phyloP scores from a whole-genome alignment of 2,329 filamentous ascomycete species.

The Cercospora sesami region DNA sequence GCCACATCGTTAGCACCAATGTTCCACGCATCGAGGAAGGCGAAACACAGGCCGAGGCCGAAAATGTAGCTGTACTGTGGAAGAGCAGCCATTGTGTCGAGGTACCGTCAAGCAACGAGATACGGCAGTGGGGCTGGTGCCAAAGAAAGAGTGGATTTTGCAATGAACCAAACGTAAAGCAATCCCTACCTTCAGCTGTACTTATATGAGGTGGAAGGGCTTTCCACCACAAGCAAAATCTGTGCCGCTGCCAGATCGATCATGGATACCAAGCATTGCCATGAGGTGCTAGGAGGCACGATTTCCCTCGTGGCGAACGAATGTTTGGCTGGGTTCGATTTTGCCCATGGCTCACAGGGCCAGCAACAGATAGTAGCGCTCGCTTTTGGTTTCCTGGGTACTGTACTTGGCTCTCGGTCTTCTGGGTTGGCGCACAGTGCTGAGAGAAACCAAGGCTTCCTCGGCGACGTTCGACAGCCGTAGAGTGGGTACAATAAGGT shows the following conservation, averaged over 20 bases:
- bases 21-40: conserved; percentile 66
- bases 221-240: background rate
- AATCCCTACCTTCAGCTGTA: background rate
- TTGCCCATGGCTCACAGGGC: background rate
- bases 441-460: background rate
- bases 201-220: background rate
- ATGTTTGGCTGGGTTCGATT: background rate
- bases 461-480: background rate
- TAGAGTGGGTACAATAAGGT: background rate
- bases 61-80: conserved; percentile 62
- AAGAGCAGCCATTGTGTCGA: conserved; percentile 40
- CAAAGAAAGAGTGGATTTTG: background rate
- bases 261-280: conserved; percentile 5
- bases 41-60: conserved; percentile 62
- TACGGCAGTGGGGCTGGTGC: background rate
- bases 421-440: background rate
- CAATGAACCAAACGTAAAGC: background rate
- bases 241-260: background rate
- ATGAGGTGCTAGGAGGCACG: conserved; percentile 1
- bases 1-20: conserved; percentile 58
- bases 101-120: background rate
- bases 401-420: conserved; percentile 6
- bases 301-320: conserved; percentile 4
- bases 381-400: background rate
- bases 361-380: background rate